A percentile compares a stretch with the other conserved stretches of the same genome.
These are phyloP conservation scores for Metschnikowia lunata DNA, from an alignment of 805 yeast species.

Conservation along the genomic window DNA sequence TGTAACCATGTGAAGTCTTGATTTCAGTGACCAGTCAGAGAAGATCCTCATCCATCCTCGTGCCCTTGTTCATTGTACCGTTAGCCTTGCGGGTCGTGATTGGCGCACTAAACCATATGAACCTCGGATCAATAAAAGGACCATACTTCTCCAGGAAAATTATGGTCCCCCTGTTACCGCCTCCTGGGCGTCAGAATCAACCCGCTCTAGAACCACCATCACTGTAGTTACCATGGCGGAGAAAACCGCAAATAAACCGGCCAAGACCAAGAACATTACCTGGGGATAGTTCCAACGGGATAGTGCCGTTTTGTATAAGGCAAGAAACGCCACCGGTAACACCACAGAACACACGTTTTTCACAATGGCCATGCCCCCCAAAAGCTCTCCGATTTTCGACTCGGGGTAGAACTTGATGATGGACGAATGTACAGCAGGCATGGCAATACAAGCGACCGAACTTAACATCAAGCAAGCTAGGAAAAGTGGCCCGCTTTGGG, in stretches of 20 bases:
- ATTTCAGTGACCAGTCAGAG: too few species aligned
- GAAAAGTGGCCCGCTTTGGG: constrained; percentile 25
- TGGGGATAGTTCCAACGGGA: constrained; percentile 24
- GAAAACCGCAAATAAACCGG: constrained; percentile 7
- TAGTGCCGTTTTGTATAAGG: constrained; percentile 37
- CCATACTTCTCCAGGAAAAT: too few species aligned
- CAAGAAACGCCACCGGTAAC: constrained; percentile 48
- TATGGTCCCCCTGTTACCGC: background rate
- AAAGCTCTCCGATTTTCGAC: constrained; percentile 62
- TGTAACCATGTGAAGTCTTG: too few species aligned
- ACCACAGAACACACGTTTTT: constrained; percentile 46
- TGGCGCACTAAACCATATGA: too few species aligned
- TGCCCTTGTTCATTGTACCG: too few species aligned
- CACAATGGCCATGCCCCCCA: constrained; percentile 62
- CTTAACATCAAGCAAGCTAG: constrained; percentile 32
- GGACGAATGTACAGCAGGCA: constrained; percentile 55
- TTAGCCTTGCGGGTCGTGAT: too few species aligned
- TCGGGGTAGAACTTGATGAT: constrained; percentile 58
- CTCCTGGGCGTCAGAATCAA: constrained; percentile 1
- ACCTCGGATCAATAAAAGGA: too few species aligned
- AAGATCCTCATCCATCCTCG: too few species aligned
- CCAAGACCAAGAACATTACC: constrained; percentile 21
- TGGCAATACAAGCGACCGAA: constrained; percentile 35
- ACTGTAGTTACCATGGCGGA: constrained; percentile 3
- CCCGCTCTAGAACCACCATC: constrained; percentile 2